Base-by-base conservation (phyloP, 768 basidiomycete genomes). In the Amanita brunnescens region DNA sequence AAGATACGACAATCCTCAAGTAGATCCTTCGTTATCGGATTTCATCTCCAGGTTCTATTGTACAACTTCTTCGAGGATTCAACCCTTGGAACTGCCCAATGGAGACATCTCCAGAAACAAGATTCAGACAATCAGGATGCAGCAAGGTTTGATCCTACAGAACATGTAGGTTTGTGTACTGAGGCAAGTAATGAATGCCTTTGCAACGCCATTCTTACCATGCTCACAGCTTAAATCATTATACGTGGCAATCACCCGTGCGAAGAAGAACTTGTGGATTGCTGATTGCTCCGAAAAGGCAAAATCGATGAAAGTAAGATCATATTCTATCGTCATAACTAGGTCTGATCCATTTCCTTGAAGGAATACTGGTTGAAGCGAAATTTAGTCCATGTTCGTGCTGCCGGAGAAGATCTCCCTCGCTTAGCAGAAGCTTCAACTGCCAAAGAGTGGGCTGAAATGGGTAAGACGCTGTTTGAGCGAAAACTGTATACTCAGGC, bases 51-150 rank as follows among this genome's bases (percentile, higher is more conserved):
- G 85, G 85, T 89, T 3, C 68, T 89, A 2, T 58, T 89, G 9
- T 87, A 81, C 57, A 80, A 89, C 55, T 87, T 87, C 63, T 89
- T 89, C 57, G 73, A 78, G 21, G 82, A 85, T 55, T 88, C 87
- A 0, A 56, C 59, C 0, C 63, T 76, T 2, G 73, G 73, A 35
- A 51, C 61, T 1, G 63, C 76, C 0, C 79, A 80, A 42, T 87
- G 85, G 85, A 69, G 81, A 7, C 68, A 83, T 1, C 64, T 85
- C 3, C 59, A 82, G 3, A 77, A 78, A 45, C 67, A 62, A 1
- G 61, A 67, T 30, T 59, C 63, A n/a, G 46, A 18, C 10, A 37
- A 34, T 14, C 2, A 9, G 54, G 20, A 47, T 51, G 23, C 71
- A 14, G 81, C 81, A 0, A 59, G 61, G 6, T 83, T 80, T 52